These are phyloP conservation scores for Fomitopsis betulina DNA, from an alignment of 1,284 basidiomycete genomes.

Conservation along the genomic window DNA sequence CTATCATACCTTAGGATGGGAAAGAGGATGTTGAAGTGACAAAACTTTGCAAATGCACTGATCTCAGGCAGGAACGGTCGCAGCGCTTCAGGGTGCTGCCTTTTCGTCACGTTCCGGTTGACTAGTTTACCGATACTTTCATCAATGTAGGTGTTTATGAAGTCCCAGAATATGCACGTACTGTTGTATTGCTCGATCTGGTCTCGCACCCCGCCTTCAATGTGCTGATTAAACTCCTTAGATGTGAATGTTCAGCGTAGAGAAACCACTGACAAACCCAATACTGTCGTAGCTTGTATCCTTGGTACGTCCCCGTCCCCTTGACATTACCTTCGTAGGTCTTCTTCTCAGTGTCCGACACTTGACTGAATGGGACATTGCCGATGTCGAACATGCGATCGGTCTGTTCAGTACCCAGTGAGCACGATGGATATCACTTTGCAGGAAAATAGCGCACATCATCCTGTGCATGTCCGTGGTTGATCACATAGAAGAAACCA, in stretches of 20 bases:
- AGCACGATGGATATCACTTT: neutral
- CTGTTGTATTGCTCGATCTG: constrained; percentile 57
- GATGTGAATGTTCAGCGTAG: neutral
- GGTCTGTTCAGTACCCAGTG: constrained; percentile 19
- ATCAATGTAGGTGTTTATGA: too few relatives aligned
- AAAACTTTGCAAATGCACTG: constrained; percentile 42
- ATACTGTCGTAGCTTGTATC: constrained; percentile 47
- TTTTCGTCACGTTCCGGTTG: constrained; percentile 39
- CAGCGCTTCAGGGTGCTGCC: constrained; percentile 44
- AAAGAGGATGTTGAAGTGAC: constrained; percentile 46
- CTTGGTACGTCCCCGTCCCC: constrained; percentile 49
- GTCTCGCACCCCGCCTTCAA: constrained; percentile 52
- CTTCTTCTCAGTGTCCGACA: constrained; percentile 52
- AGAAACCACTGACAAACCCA: neutral
- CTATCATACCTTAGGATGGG: constrained; percentile 44
- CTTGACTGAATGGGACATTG: constrained; percentile 49
- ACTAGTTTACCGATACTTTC: constrained; percentile 26
- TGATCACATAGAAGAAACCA: constrained; percentile 62
- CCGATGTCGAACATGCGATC: constrained; percentile 54
- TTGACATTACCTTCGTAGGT: constrained; percentile 44
- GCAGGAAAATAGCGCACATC: constrained; percentile 29
- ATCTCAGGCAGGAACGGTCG: constrained; percentile 58
- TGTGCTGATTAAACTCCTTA: constrained; percentile 31
- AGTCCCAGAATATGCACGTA: constrained; percentile 19
- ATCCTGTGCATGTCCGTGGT: constrained; percentile 48